phyloP scores from a whole-genome alignment of 306 rosid genomes.

The Cucumis melo region DNA sequence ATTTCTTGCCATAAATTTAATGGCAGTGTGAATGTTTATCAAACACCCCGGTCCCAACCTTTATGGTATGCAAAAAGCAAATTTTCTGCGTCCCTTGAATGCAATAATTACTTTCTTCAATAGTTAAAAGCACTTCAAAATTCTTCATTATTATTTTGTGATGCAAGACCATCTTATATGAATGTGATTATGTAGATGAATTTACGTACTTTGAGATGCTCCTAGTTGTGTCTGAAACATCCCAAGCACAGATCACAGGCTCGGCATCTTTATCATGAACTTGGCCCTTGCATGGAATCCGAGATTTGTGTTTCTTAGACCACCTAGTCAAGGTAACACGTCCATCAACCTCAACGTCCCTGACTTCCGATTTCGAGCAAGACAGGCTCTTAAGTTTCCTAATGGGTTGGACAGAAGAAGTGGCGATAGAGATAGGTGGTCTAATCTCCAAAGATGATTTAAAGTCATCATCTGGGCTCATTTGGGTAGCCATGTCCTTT shows the following conservation, averaged over 20 bases:
- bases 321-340: constrained; percentile 91
- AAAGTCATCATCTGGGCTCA: constrained; percentile 78
- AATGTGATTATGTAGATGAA: neutral
- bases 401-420: constrained; percentile 34
- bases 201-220: constrained; percentile 52
- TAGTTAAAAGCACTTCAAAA: neutral
- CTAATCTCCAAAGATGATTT: constrained; percentile 55
- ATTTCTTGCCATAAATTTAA: neutral
- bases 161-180: neutral
- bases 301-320: constrained; percentile 78
- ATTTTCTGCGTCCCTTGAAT: neutral
- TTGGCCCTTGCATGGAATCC: constrained; percentile 58
- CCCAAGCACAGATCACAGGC: constrained; percentile 51
- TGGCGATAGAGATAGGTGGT: constrained; percentile 42
- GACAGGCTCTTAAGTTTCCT: constrained; percentile 36
- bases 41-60: neutral
- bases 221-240: constrained; percentile 47
- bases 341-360: constrained; percentile 92
- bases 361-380: constrained; percentile 54
- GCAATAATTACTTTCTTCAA: neutral
- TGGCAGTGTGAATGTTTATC: neutral
- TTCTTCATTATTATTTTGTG: neutral
- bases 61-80: neutral
- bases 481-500: constrained; percentile 98
- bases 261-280: constrained; percentile 49